Base-by-base conservation (phyloP, 768 basidiomycete species). In the Hygrophorus pudorinus region DNA sequence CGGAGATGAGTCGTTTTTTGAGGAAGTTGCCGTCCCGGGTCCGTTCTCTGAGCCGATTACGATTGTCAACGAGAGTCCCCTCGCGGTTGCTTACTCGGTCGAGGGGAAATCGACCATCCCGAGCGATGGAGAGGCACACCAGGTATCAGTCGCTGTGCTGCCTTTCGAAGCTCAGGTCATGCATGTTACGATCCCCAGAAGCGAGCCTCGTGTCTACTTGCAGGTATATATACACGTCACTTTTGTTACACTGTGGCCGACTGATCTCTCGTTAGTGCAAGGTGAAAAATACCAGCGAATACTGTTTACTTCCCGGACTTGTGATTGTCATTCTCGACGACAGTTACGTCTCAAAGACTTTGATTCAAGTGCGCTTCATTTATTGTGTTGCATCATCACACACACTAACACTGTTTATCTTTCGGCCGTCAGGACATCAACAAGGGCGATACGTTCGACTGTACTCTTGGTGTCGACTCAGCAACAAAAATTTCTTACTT, bases 241-340 rank as follows among this genome's bases (percentile, higher is more conserved):
- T 30, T 29, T 14, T 17, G n/a, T 27, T 29, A n/a, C n/a, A n/a
- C n/a, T n/a, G n/a, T n/a, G n/a, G 10, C 32, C 45, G 24, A 12
- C 12, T 46, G 39, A 7, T 11, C 38, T 4, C 38, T 47, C 43
- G 52, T 8, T 39, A 74, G 69, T 73, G 67, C 46, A 56, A 63
- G 47, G 70, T 80, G 41, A 71, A 72, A 56, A 81, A 81, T 51
- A 72, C 66, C 35, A 77, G 73, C 54, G 73, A 75, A 41, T 76
- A 76, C 49, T 62, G 70, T 20, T 60, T 81, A 21, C 66, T 82
- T 2, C 63, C 73, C 6, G 79, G 79, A 0, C 61, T 66, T 0
- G 71, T 77, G 31, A 69, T 59, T 45, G 71, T 80, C 18, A 75
- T 79, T 52, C 53, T 79, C 45, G 71, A 80, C 51, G 75, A 76